Evolutionary conservation across 2,329 filamentous ascomycete genomes (phyloP).

Genomic region (Claviceps monticola): DNA sequence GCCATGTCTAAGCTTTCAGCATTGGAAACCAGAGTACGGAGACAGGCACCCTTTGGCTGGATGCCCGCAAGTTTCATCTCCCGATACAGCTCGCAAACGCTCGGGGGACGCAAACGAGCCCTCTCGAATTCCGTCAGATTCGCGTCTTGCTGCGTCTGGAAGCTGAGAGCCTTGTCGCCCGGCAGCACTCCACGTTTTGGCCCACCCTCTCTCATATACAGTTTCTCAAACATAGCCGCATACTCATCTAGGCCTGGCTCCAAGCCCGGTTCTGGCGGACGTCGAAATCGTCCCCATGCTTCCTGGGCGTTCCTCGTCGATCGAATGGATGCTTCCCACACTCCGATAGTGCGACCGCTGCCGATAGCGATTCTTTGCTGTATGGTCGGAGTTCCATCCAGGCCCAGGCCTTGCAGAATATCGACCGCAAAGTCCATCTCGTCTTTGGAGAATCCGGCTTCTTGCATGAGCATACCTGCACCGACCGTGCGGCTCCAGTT

Average conservation of each 20-base stretch:
- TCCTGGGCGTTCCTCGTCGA: constrained; percentile 48
- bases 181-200: constrained; percentile 26
- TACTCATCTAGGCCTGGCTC: constrained; percentile 33
- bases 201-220: constrained; percentile 24
- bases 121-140: constrained; percentile 53
- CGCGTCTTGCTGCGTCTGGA: constrained; percentile 20
- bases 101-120: constrained; percentile 46
- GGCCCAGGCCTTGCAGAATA: constrained; percentile 37
- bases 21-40: constrained; percentile 41
- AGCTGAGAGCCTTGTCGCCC: constrained; percentile 45
- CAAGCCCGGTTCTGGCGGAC: constrained; percentile 19
- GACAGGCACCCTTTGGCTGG: constrained; percentile 32
- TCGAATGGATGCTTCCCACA: constrained; percentile 42
- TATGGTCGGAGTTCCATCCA: constrained; percentile 40
- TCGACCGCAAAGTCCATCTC: constrained; percentile 34
- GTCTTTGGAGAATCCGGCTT: constrained; percentile 38
- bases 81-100: constrained; percentile 41
- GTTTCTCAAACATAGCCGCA: constrained; percentile 45
- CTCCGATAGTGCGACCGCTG: constrained; percentile 9
- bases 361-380: constrained; percentile 25
- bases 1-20: constrained; percentile 34
- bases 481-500: constrained; percentile 39
- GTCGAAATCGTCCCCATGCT: constrained; percentile 40
- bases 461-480: constrained; percentile 39
- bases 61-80: constrained; percentile 40